Conservation (phyloP, 176 grass and related monocot genomes). For the Panicum miliaceum region DNA sequence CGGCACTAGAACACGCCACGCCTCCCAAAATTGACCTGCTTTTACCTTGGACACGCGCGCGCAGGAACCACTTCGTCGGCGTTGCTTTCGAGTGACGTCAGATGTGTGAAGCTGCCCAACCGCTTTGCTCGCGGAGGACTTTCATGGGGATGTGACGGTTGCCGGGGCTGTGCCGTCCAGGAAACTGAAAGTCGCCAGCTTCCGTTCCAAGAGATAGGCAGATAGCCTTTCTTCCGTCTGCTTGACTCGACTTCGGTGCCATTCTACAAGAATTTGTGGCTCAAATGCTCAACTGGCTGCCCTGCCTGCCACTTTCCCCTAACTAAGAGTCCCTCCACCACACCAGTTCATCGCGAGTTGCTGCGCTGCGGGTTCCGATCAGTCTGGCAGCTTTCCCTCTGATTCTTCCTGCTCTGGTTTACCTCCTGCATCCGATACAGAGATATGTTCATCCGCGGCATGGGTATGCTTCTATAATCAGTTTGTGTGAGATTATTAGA, state of each 20-base stretch:
- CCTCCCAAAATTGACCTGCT: constrained; percentile 43
- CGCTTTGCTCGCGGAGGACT: background rate
- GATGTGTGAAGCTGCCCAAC: background rate
- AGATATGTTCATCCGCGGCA: constrained; percentile 30
- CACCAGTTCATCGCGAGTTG: background rate
- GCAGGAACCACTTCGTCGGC: background rate
- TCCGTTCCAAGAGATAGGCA: constrained; percentile 2
- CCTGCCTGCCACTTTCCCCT: constrained; percentile 23
- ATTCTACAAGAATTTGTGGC: background rate
- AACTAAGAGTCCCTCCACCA: background rate
- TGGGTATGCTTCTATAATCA: background rate
- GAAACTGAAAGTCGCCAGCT: background rate
- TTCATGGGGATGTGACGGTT: background rate
- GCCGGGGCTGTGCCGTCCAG: background rate
- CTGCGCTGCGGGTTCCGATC: background rate
- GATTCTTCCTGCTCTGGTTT: background rate
- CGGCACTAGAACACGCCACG: background rate
- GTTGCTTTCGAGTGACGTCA: constrained; percentile 5
- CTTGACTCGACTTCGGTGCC: background rate
- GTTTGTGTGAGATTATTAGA: no score
- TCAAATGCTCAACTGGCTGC: background rate
- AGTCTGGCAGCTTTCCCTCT: background rate
- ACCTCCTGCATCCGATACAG: background rate
- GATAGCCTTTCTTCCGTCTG: background rate
- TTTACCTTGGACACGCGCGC: background rate